Evolutionary conservation across 768 basidiomycete species (phyloP).

Genomic region (Scleroderma bovista): DNA sequence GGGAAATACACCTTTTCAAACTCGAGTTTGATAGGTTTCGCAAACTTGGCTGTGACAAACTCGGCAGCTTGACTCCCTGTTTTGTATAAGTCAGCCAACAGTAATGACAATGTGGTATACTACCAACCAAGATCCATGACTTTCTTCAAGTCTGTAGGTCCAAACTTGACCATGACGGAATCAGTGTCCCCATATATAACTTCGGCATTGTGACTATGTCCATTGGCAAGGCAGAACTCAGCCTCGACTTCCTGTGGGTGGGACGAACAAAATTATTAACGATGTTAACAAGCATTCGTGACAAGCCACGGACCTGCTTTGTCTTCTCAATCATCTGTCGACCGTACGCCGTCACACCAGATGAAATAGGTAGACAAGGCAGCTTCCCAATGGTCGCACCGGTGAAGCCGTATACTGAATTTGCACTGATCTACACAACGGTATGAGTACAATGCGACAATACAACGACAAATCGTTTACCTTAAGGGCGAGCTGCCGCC

Average conservation of each 20-base stretch:
- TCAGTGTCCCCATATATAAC: constrained; percentile 99
- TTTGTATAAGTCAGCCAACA: background rate
- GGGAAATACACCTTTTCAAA: constrained; percentile 99
- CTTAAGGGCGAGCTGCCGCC: constrained; percentile 94
- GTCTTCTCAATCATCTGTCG: constrained; percentile 99
- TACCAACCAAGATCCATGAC: constrained; percentile 86
- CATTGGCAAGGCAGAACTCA: constrained; percentile 81
- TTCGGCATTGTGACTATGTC: constrained; percentile 79
- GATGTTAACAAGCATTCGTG: no score
- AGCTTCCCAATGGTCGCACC: constrained; percentile 97
- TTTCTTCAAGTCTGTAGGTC: constrained; percentile 74
- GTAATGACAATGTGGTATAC: background rate
- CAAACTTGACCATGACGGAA: constrained; percentile 98
- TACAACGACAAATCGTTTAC: constrained; percentile 31
- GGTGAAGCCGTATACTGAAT: constrained; percentile 98
- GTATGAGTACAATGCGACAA: background rate
- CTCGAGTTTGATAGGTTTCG: constrained; percentile 96
- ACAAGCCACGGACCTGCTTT: constrained; percentile 53
- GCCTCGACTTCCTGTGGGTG: constrained; percentile 76
- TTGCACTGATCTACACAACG: constrained; percentile 81
- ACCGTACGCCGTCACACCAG: constrained; percentile 92
- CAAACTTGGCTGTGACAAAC: constrained; percentile 84
- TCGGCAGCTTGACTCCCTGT: constrained; percentile 89
- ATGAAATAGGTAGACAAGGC: constrained; percentile 93
- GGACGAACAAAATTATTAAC: no score